Percentiles rank a stretch among this genome's conserved stretches.
Conservation (phyloP, 768 basidiomycete species). For the Strobilomyces dryophilus region DNA sequence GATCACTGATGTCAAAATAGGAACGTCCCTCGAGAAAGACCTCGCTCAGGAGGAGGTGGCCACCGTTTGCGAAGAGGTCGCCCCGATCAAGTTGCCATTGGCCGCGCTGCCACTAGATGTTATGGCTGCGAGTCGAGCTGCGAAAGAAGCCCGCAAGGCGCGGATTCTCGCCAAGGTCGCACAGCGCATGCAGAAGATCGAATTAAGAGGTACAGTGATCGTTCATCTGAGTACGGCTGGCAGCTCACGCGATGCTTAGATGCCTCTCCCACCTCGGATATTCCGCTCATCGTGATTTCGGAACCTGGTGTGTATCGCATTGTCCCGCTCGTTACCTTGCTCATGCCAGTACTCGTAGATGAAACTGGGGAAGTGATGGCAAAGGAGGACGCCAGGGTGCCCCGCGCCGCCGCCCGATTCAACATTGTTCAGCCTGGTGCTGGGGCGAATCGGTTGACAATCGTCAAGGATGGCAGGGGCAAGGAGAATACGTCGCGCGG, state of each 20-base stretch:
- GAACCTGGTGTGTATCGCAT: not conserved
- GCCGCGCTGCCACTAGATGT: not conserved
- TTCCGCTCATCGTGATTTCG: too few relatives aligned
- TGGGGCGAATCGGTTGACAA: not conserved
- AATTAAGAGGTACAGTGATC: constrained; percentile 6
- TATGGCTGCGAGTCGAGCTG: not conserved
- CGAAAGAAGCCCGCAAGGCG: constrained; percentile 3
- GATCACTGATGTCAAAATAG: constrained; percentile 12
- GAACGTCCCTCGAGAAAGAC: constrained; percentile 13
- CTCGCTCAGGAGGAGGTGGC: constrained; percentile 15
- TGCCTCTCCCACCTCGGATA: not conserved
- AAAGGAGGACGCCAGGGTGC: not conserved
- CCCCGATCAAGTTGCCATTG: constrained; percentile 2
- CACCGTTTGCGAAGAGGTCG: constrained; percentile 6
- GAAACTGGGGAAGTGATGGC: too few relatives aligned
- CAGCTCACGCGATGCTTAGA: constrained; percentile 1
- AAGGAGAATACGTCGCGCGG: constrained; percentile 14
- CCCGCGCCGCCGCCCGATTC: not conserved
- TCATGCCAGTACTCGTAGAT: not conserved
- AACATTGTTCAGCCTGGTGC: constrained; percentile 8
- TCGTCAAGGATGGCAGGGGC: not conserved
- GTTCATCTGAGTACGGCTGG: not conserved
- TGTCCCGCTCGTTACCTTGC: not conserved
- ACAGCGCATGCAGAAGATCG: not conserved
- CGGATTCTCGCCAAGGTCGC: constrained; percentile 1